A percentile compares a stretch with the other conserved stretches of the same genome.
Evolutionary conservation across 768 basidiomycete genomes (phyloP).

Genomic region (Butyriboletus loyo): DNA sequence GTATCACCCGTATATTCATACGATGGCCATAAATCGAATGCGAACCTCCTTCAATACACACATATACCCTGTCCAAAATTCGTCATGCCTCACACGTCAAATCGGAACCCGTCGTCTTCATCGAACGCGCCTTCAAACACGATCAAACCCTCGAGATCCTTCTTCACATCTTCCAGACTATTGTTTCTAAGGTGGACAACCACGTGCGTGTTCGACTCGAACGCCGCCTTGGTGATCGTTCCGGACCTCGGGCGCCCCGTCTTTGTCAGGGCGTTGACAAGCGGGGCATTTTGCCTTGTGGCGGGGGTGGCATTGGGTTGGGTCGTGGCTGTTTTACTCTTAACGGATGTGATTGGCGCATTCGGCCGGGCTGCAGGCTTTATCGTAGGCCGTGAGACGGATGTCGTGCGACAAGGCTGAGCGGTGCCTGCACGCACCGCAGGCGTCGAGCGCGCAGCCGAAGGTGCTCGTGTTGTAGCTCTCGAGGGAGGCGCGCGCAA

Average conservation of each 20-base stretch:
- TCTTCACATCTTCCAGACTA: constrained; percentile 30
- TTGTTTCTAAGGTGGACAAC: constrained; percentile 17
- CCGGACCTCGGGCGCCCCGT: constrained; percentile 19
- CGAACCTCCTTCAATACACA: background rate
- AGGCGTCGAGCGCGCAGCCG: constrained; percentile 17
- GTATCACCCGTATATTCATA: constrained; percentile 5
- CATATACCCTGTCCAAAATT: too few species aligned
- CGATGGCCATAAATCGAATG: constrained; percentile 15
- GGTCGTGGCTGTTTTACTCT: constrained; percentile 5
- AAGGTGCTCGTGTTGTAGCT: constrained; percentile 20
- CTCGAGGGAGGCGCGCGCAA: constrained; percentile 13
- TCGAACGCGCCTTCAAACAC: constrained; percentile 29
- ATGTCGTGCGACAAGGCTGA: constrained; percentile 9
- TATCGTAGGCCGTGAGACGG: constrained; percentile 4
- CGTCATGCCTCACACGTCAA: constrained; percentile 19
- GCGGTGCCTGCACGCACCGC: background rate
- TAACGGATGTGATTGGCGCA: background rate
- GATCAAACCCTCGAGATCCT: constrained; percentile 29
- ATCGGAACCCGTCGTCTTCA: constrained; percentile 30
- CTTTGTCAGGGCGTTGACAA: background rate
- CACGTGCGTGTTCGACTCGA: constrained; percentile 21
- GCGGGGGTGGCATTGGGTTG: background rate
- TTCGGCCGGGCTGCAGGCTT: constrained; percentile 9
- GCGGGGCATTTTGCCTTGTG: background rate
- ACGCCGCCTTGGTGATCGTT: constrained; percentile 24